Conservation (phyloP, 2,329 filamentous ascomycete genomes). For the Venturia pyrina region DNA sequence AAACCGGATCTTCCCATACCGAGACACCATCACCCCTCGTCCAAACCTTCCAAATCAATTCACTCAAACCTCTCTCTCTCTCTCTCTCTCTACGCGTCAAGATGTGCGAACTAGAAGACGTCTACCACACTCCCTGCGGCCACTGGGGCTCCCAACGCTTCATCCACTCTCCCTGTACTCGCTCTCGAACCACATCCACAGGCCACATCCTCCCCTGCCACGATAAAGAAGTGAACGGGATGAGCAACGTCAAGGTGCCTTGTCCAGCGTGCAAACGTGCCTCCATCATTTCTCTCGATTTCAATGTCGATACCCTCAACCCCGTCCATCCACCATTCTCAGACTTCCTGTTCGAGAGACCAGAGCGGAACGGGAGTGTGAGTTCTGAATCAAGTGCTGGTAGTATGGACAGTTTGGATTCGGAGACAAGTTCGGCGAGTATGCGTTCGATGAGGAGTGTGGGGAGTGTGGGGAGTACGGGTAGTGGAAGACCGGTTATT, state of each 20-base stretch:
- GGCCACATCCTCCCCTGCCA: constrained; percentile 8
- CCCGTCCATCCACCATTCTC: background rate
- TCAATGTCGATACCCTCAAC: too few relatives aligned
- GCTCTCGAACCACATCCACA: constrained; percentile 15
- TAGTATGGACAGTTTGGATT: background rate
- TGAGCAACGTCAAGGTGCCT: constrained; percentile 8
- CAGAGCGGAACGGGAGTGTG: background rate
- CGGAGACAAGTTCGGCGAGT: background rate
- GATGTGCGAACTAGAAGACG: constrained; percentile 25
- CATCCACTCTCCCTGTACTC: constrained; percentile 21
- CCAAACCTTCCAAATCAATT: background rate
- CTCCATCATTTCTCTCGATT: background rate
- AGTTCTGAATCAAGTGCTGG: background rate
- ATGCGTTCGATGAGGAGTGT: background rate
- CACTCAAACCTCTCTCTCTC: too few relatives aligned
- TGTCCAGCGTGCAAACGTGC: constrained; percentile 8
- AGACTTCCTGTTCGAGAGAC: background rate
- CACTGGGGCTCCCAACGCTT: constrained; percentile 24
- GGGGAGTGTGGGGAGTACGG: background rate
- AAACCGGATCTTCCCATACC: background rate
- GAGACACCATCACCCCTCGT: background rate
- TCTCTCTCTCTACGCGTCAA: too few relatives aligned
- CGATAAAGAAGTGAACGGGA: constrained; percentile 9
- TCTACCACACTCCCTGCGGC: constrained; percentile 21
- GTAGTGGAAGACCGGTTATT: background rate